phyloP scores from a whole-genome alignment of 257 asterid species.

The Fraxinus americana region DNA sequence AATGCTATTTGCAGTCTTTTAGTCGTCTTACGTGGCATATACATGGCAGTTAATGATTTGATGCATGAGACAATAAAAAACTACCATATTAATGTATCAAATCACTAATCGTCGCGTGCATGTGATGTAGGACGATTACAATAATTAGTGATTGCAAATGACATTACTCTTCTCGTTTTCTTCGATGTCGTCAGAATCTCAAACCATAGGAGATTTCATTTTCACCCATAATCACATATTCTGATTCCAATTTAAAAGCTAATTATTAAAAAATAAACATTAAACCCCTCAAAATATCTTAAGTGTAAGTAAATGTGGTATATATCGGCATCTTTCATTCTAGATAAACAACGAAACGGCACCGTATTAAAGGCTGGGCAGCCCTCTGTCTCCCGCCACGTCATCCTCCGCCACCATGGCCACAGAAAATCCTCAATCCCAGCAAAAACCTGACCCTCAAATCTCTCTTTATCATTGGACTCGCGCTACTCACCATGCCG shows the following conservation, averaged over 20 bases:
- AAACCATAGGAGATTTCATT: not conserved
- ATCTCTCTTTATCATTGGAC: conserved; percentile 83
- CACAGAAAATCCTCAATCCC: conserved; percentile 21
- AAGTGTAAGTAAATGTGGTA: conserved; percentile 35
- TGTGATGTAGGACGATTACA: too few species aligned
- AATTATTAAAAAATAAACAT: too few species aligned
- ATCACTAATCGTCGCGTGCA: too few species aligned
- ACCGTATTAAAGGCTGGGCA: conserved; percentile 33
- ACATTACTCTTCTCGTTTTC: too few species aligned
- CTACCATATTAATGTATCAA: too few species aligned
- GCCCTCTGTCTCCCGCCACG: conserved; percentile 32
- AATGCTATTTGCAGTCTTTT: too few species aligned
- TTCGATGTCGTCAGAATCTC: not conserved
- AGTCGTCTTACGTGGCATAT: too few species aligned
- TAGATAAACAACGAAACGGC: conserved; percentile 41
- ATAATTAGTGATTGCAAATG: too few species aligned
- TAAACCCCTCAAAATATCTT: not conserved
- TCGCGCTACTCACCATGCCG: conserved; percentile 89
- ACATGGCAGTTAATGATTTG: too few species aligned
- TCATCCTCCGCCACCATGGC: conserved; percentile 50
- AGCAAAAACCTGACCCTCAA: conserved; percentile 42
- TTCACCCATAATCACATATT: not conserved
- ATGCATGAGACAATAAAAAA: too few species aligned
- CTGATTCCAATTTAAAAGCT: not conserved
- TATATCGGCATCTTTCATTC: conserved; percentile 53